Evolutionary conservation across 2,329 filamentous ascomycete genomes (phyloP).

Genomic region (Orbilia javanica): DNA sequence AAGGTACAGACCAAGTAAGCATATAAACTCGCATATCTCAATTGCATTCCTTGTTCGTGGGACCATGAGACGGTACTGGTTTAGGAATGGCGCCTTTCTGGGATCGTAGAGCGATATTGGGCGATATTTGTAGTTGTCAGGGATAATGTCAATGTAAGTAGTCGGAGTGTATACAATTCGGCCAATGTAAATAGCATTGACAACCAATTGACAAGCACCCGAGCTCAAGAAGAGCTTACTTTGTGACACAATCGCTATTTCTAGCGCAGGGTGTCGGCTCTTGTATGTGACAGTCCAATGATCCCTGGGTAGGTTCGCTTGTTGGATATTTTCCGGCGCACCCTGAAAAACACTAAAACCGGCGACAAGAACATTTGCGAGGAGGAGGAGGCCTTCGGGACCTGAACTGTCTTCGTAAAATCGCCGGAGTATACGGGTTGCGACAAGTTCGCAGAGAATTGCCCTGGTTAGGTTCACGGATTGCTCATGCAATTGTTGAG

Average conservation of each 20-base stretch:
- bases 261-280: constrained; percentile 73
- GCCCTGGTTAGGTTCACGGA: constrained; percentile 84
- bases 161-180: constrained; percentile 85
- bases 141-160: constrained; percentile 84
- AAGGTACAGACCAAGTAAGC: constrained; percentile 78
- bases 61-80: constrained; percentile 87
- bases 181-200: constrained; percentile 84
- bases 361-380: constrained; percentile 83
- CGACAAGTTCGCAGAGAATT: constrained; percentile 82
- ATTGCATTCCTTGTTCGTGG: constrained; percentile 81
- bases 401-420: constrained; percentile 83
- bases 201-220: constrained; percentile 83
- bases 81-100: constrained; percentile 78
- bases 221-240: constrained; percentile 82
- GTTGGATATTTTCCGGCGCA: constrained; percentile 76
- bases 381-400: constrained; percentile 76
- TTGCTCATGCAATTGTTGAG: constrained; percentile 80
- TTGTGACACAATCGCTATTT: constrained; percentile 85
- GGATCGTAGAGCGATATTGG: constrained; percentile 86
- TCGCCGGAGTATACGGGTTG: constrained; percentile 80
- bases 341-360: constrained; percentile 89
- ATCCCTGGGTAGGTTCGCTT: constrained; percentile 69
- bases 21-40: constrained; percentile 79
- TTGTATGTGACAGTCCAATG: constrained; percentile 68
- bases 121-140: constrained; percentile 86